Evolutionary conservation across 345 rosid species (phyloP).

Genomic region (Leavenworthia alabamica): DNA sequence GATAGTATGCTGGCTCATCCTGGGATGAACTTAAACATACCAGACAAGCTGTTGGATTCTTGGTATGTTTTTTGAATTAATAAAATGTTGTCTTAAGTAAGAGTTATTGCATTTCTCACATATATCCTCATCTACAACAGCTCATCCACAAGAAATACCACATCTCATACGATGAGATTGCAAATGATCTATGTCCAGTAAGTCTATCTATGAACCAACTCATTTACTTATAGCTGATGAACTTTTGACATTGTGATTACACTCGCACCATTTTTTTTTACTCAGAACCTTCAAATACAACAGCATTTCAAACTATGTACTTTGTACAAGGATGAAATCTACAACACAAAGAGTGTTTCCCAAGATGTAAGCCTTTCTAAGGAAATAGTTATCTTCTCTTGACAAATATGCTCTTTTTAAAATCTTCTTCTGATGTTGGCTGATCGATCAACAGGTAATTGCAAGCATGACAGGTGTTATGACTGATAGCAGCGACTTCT

Average conservation of each 20-base stretch:
- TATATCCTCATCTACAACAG: conserved; percentile 40
- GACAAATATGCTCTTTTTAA: not conserved
- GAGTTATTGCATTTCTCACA: not conserved
- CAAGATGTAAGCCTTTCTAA: conserved; percentile 50
- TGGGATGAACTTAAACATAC: conserved; percentile 99
- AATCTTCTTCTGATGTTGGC: not conserved
- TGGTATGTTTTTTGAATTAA: conserved; percentile 49
- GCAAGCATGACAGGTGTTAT: conserved; percentile 86
- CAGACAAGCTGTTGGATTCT: conserved; percentile 96
- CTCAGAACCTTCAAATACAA: conserved; percentile 82
- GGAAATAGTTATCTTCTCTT: not conserved
- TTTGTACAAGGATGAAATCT: conserved; percentile 89
- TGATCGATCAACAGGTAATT: conserved; percentile 49
- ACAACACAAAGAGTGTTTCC: conserved; percentile 88
- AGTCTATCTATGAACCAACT: not conserved
- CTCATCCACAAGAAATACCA: conserved; percentile 91
- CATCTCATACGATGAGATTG: conserved; percentile 90
- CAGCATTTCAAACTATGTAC: conserved; percentile 93
- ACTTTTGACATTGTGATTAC: not conserved
- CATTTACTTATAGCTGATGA: not conserved
- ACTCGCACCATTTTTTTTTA: not conserved
- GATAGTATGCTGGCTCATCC: conserved; percentile 81
- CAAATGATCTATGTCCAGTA: conserved; percentile 87
- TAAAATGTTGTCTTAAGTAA: not conserved
- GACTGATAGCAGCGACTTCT: conserved; percentile 83